phyloP scores from a whole-genome alignment of 108 stramenopile species.

The Stephanodiscus minutulus region DNA sequence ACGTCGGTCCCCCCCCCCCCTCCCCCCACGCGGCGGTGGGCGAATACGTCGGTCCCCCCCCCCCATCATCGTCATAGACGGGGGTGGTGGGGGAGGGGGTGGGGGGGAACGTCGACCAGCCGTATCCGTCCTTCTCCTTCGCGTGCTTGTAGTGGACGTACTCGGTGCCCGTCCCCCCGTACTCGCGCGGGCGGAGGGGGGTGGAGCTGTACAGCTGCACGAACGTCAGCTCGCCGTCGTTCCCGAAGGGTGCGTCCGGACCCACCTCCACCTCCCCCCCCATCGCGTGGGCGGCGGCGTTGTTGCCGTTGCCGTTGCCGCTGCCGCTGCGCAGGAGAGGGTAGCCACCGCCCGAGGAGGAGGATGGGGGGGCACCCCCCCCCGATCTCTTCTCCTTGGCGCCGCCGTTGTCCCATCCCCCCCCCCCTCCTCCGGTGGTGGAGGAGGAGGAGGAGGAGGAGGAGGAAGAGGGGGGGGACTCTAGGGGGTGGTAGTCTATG shows the following conservation, averaged over 20 bases:
- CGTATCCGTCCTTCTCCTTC: constrained; percentile 33
- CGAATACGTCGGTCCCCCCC: too few species aligned
- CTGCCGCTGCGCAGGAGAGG: not conserved
- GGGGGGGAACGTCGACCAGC: constrained; percentile 37
- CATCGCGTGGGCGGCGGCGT: not conserved
- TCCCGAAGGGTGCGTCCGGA: not conserved
- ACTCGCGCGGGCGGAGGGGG: constrained; percentile 34
- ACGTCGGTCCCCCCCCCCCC: constrained; percentile 28
- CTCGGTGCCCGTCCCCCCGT: constrained; percentile 24
- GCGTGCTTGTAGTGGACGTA: constrained; percentile 42
- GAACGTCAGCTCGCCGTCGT: not conserved
- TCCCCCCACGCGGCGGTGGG: constrained; percentile 19
- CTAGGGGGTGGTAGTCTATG: too few species aligned
- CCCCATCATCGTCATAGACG: too few species aligned
- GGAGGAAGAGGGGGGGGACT: too few species aligned
- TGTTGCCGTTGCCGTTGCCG: not conserved
- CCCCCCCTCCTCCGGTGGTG: too few species aligned
- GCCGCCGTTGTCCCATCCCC: too few species aligned
- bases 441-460: too few species aligned
- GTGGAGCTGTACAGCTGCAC: constrained; percentile 10
- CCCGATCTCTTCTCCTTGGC: too few species aligned
- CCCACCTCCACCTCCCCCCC: not conserved
- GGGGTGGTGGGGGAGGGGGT: too few species aligned
- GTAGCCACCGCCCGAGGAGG: too few species aligned
- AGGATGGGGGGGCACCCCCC: too few species aligned